Evolutionary conservation across 129 eudicot species (phyloP).

Genomic region (Artemisia tridentata): DNA sequence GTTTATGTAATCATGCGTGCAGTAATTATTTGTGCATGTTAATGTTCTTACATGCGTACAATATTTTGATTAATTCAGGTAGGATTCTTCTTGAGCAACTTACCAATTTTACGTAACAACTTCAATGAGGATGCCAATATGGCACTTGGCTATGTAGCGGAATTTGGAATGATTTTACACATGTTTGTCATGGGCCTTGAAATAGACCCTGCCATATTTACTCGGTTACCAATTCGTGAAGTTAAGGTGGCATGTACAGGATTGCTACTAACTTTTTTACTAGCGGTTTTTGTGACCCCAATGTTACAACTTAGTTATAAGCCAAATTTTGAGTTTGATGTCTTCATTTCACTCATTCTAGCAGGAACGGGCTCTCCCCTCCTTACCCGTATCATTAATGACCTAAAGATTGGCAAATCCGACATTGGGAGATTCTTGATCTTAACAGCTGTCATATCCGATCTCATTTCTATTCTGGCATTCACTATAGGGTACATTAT

Average conservation of each 20-base stretch:
- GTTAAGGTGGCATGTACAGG: conserved; percentile 62
- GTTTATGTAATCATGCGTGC: conserved; percentile 7
- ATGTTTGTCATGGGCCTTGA: conserved; percentile 86
- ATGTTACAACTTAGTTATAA: conserved; percentile 31
- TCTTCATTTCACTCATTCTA: conserved; percentile 53
- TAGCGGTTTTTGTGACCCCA: conserved; percentile 43
- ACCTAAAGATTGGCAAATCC: conserved; percentile 79
- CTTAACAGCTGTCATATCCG: conserved; percentile 60
- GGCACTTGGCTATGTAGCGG: conserved; percentile 55
- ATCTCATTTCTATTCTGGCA: conserved; percentile 51
- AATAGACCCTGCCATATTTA: conserved; percentile 51
- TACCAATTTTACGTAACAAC: conserved; percentile 43
- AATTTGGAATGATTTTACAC: conserved; percentile 68
- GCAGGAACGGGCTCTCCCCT: conserved; percentile 76
- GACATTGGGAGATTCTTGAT: conserved; percentile 74
- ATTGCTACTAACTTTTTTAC: conserved; percentile 49
- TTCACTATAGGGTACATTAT: conserved; percentile 48
- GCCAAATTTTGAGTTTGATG: conserved; percentile 34
- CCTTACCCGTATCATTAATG: conserved; percentile 60
- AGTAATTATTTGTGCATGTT: neutral
- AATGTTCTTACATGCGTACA: neutral
- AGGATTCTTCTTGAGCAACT: conserved; percentile 54
- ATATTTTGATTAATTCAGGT: conserved; percentile 35
- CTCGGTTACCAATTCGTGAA: conserved; percentile 56
- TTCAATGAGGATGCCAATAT: conserved; percentile 35